Conservation (phyloP, 768 basidiomycete genomes). For the Amanita rubescens region DNA sequence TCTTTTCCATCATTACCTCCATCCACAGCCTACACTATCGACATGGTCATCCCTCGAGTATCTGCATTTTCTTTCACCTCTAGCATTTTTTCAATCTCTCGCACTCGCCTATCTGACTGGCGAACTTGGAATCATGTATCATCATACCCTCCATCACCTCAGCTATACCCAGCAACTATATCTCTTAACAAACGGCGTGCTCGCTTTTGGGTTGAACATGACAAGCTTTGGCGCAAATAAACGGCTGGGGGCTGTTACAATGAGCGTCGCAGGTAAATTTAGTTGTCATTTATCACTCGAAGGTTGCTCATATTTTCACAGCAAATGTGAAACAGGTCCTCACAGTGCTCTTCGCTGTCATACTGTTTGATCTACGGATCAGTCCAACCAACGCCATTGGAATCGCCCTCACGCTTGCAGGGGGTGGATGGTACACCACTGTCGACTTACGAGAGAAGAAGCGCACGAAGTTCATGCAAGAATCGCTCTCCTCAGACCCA, state of each 20-base stretch:
- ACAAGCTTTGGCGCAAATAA: constrained; percentile 96
- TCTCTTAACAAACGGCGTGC: constrained; percentile 68
- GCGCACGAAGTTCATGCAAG: neutral
- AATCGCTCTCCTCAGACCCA: neutral
- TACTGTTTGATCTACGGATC: constrained; percentile 78
- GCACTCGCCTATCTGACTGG: constrained; percentile 72
- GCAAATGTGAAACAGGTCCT: constrained; percentile 92
- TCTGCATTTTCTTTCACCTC: constrained; percentile 82
- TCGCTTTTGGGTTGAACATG: constrained; percentile 91
- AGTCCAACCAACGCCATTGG: constrained; percentile 75
- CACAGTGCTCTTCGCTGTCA: constrained; percentile 78
- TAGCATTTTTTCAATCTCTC: constrained; percentile 86
- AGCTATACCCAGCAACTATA: constrained; percentile 34
- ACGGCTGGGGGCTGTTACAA: constrained; percentile 80
- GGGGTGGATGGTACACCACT: constrained; percentile 76
- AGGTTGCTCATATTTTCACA: constrained; percentile 17
- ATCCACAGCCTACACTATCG: constrained; percentile 13
- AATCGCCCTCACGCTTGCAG: constrained; percentile 74
- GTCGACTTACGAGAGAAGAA: constrained; percentile 53
- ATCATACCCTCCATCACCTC: constrained; percentile 13
- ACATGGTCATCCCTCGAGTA: constrained; percentile 66
- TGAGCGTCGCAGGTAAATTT: constrained; percentile 79
- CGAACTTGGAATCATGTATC: constrained; percentile 58
- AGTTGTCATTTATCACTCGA: neutral
- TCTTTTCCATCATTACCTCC: neutral